Conservation (phyloP, 768 basidiomycete genomes). For the Tulasnella sp. region DNA sequence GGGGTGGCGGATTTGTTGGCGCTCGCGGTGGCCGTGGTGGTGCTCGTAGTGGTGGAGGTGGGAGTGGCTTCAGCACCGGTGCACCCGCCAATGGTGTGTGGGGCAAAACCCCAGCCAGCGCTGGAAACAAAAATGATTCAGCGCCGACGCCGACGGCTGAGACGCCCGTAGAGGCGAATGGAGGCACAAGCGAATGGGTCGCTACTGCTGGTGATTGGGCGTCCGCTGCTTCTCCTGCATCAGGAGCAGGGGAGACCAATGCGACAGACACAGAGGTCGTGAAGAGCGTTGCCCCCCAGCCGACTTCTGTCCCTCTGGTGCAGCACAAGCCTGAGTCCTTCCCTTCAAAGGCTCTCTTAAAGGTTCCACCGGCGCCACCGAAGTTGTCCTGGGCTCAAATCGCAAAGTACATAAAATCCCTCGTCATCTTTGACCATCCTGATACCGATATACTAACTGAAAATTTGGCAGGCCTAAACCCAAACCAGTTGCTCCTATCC, state of each 20-base stretch:
- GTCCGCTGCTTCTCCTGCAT: background rate
- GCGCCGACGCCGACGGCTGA: background rate
- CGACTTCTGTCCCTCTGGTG: background rate
- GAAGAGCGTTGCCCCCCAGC: no score
- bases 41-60: conserved; percentile 40
- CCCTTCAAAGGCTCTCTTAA: background rate
- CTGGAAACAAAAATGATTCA: no score
- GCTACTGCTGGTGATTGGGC: no score
- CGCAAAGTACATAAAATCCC: conserved; percentile 13
- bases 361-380: conserved; percentile 2
- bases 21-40: conserved; percentile 51
- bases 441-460: no score
- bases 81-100: no score
- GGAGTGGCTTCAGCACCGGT: conserved; percentile 27
- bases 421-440: no score
- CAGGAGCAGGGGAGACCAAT: background rate
- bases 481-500: conserved; percentile 19
- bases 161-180: background rate
- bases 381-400: conserved; percentile 14
- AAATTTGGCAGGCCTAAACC: background rate
- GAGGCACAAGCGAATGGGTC: no score
- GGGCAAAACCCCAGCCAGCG: no score
- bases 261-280: no score
- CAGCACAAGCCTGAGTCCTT: background rate
- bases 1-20: conserved; percentile 31